These are phyloP conservation scores for Solanum hybrid DNA, from an alignment of 305 asterid genomes.

Conservation along the genomic window DNA sequence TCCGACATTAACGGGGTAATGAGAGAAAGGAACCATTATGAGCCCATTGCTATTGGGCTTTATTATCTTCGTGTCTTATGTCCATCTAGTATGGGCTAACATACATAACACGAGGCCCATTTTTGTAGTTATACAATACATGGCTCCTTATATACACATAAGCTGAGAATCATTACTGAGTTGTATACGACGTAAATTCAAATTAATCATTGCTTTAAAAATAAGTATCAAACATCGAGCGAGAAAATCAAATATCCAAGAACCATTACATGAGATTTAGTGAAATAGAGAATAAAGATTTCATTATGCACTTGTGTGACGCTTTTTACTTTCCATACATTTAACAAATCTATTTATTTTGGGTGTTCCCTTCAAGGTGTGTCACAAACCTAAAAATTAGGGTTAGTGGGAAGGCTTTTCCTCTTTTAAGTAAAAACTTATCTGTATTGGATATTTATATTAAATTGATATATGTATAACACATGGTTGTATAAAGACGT, in stretches of 20 bases:
- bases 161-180: neutral
- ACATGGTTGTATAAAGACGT: neutral
- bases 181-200: neutral
- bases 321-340: neutral
- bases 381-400: constrained; percentile 3
- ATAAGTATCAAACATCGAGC: neutral
- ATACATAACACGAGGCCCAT: neutral
- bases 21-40: neutral
- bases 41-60: neutral
- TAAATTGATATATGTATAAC: neutral
- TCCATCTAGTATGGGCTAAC: neutral
- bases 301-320: neutral
- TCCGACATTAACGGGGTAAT: neutral
- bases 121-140: neutral
- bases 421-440: neutral
- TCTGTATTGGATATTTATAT: neutral
- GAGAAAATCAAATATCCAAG: neutral
- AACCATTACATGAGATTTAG: neutral
- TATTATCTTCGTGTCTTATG: neutral
- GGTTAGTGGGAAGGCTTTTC: neutral
- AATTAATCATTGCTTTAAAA: neutral
- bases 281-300: neutral
- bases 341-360: neutral
- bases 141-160: neutral
- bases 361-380: constrained; percentile 19